Percentiles rank a stretch among this genome's conserved stretches.
These are phyloP conservation scores for Aspergillus kassunensis DNA, from an alignment of 495 filamentous ascomycete species.

Conservation along the genomic window DNA sequence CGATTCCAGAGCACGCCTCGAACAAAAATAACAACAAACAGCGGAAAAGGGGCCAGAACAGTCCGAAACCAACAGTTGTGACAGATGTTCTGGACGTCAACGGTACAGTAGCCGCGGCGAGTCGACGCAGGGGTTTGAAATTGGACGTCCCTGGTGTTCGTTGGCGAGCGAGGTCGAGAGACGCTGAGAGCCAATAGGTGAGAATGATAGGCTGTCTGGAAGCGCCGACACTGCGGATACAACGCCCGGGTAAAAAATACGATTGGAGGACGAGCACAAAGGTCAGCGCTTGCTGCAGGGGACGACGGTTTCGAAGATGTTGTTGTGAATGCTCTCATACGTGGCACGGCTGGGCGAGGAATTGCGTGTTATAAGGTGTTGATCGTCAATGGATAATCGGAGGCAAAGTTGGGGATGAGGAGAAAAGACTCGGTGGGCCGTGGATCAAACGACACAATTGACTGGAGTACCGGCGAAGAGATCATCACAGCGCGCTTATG, in stretches of 20 bases:
- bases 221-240: slow-evolving; percentile 24
- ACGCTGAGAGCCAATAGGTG: slow-evolving; percentile 19
- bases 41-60: slow-evolving; percentile 10
- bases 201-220: slow-evolving; percentile 9
- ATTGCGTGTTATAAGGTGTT: slow-evolving; percentile 1
- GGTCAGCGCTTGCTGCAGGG: slow-evolving; percentile 18
- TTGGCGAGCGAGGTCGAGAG: slow-evolving; percentile 1
- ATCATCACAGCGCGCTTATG: not conserved
- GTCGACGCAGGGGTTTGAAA: slow-evolving; percentile 14
- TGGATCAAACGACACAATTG: not conserved
- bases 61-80: slow-evolving; percentile 14
- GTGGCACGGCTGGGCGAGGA: slow-evolving; percentile 17
- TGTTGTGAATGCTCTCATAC: slow-evolving; percentile 16
- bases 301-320: slow-evolving; percentile 13
- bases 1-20: slow-evolving; percentile 1
- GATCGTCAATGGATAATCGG: not conserved
- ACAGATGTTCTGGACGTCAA: slow-evolving; percentile 13
- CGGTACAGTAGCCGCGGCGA: slow-evolving; percentile 27
- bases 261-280: slow-evolving; percentile 12
- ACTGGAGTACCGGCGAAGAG: not conserved
- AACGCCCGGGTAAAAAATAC: slow-evolving; percentile 1
- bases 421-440: not conserved
- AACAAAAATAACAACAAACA: slow-evolving; percentile 19
- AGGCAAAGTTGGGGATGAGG: not conserved
- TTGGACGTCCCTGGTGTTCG: slow-evolving; percentile 16